A percentile compares a stretch with the other conserved stretches of the same genome.
Evolutionary conservation across 2,329 filamentous ascomycete genomes (phyloP).

Genomic region (Diplocarpon rosae): DNA sequence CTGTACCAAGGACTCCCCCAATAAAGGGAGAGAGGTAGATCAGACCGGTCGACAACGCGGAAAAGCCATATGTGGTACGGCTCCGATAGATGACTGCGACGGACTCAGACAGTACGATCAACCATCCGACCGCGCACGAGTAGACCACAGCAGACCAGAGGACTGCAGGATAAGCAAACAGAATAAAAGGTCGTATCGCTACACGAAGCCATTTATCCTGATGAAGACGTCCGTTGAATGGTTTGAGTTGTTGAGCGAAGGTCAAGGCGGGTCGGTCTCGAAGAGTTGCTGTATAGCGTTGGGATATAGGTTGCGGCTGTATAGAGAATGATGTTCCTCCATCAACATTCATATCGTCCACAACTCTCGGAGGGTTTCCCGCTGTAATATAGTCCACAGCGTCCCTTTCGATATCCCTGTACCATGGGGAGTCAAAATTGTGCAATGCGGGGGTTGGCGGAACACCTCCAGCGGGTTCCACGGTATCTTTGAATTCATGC

Average conservation of each 20-base stretch:
- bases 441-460: constrained; percentile 28
- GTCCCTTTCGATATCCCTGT: constrained; percentile 19
- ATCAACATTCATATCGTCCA: constrained; percentile 8
- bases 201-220: constrained; percentile 72
- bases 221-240: constrained; percentile 69
- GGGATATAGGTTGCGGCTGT: not conserved
- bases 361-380: not conserved
- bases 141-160: constrained; percentile 84
- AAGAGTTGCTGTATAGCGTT: constrained; percentile 58
- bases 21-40: constrained; percentile 87
- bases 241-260: constrained; percentile 61
- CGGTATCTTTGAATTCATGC: not conserved
- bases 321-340: not conserved
- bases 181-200: constrained; percentile 67
- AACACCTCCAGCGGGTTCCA: constrained; percentile 16
- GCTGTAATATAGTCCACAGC: constrained; percentile 10
- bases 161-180: constrained; percentile 79
- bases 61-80: constrained; percentile 65
- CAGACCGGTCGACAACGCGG: constrained; percentile 67
- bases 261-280: constrained; percentile 56
- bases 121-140: constrained; percentile 81
- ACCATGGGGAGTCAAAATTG: constrained; percentile 30
- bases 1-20: constrained; percentile 81
- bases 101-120: constrained; percentile 87
- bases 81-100: constrained; percentile 70